Base-by-base conservation (phyloP, 164 flowering plant species). In the Sedum album region DNA sequence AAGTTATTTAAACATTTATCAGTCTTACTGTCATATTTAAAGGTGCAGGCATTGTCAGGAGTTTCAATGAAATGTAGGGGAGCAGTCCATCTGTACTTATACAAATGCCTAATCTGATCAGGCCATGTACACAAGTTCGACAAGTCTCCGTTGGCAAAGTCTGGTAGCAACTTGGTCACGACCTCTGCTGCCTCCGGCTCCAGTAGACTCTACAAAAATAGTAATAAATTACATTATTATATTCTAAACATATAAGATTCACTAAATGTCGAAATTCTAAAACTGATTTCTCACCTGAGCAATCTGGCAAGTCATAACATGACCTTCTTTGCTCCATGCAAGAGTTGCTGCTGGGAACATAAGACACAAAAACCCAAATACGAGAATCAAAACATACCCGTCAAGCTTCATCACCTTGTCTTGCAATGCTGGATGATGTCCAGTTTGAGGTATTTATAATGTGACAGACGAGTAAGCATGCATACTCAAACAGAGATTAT, bases 281-380 rank as follows among this genome's bases (percentile, higher is more conserved):
- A 7, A 8, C 15, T 7, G 46, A 38, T 46, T 49, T 49, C 23
- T 55, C 81, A 91, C 98, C 95, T 94, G 98, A 0, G 98, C 98
- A 68, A 94, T 89, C 70, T 72, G 81, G 80, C 98, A 94, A 8
- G 96, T 91, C 86, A 91, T 85, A 36, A 78, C 67, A 71, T 94
- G 98, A 41, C 97, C 98, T 76, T 94, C 98, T 78, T 91, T 94
- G 88, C 98, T 91, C 98, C 98, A 94, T 5, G 88, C 86, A 57
- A 67, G 67, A 76, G 78, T 87, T 4, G 73, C 69, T 0, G 85
- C 80, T 20, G 60, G 62, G 21, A 63, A 28, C 64, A 77, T n/a
- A 21, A 55, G 18, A 10, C 77, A 38, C 70, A 70, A 76, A 70
- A 76, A 53, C 46, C 70, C 75, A 35, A 83, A 36, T 73, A 82